Evolutionary conservation across 768 basidiomycete genomes (phyloP).

Genomic region (Rossbeevera mucosa): DNA sequence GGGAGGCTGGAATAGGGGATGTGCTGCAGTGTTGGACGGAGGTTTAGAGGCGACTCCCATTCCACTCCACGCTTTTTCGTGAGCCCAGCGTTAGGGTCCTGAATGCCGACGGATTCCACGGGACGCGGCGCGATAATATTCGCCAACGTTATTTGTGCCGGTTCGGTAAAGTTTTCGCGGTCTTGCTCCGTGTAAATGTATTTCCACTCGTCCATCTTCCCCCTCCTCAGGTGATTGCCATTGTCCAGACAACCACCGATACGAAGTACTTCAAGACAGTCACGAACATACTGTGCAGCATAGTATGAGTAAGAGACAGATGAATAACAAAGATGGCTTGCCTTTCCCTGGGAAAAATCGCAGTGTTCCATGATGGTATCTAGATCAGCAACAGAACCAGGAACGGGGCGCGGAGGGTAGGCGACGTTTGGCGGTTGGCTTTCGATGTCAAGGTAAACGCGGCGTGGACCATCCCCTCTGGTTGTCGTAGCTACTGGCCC

Average conservation of each 20-base stretch:
- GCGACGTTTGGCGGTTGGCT: constrained; percentile 58
- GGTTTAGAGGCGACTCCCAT: constrained; percentile 50
- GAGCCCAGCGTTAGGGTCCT: constrained; percentile 52
- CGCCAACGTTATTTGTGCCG: constrained; percentile 28
- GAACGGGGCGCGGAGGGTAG: constrained; percentile 83
- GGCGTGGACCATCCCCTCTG: constrained; percentile 69
- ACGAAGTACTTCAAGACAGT: constrained; percentile 93
- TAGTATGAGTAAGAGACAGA: constrained; percentile 9
- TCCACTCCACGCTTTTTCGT: constrained; percentile 55
- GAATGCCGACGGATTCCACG: constrained; percentile 24
- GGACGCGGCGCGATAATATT: constrained; percentile 32
- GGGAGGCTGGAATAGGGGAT: constrained; percentile 53
- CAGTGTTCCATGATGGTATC: constrained; percentile 91
- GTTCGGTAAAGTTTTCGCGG: constrained; percentile 37
- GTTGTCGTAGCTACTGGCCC: constrained; percentile 52
- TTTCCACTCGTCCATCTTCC: constrained; percentile 77
- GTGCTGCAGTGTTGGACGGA: constrained; percentile 50
- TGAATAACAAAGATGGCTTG: constrained; percentile 20
- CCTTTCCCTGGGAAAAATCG: constrained; percentile 80
- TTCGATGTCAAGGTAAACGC: constrained; percentile 72
- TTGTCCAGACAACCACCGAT: constrained; percentile 86
- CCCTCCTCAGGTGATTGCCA: constrained; percentile 67
- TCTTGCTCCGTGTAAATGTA: constrained; percentile 78
- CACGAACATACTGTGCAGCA: constrained; percentile 78
- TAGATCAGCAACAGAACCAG: constrained; percentile 83